Evolutionary conservation across 441 rosid species (phyloP).

Genomic region (Arabidopsis hybrid): DNA sequence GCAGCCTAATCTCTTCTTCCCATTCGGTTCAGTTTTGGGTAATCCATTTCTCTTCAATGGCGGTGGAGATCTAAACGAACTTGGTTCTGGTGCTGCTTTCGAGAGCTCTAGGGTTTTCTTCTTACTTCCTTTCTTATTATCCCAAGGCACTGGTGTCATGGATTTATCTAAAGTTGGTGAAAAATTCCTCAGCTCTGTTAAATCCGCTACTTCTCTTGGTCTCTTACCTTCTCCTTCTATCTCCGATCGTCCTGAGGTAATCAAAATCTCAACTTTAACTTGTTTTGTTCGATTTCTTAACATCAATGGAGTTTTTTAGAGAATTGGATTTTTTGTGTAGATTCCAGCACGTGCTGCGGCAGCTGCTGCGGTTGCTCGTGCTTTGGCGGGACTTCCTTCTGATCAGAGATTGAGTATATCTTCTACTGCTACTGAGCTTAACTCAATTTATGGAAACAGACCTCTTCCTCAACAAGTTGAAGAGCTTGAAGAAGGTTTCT

Average conservation of each 20-base stretch:
- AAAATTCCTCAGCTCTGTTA: conserved; percentile 89
- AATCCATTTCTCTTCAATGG: conserved; percentile 77
- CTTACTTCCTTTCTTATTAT: conserved; percentile 69
- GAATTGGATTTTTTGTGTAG: conserved; percentile 44
- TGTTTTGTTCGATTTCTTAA: conserved; percentile 1
- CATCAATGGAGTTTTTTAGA: not conserved
- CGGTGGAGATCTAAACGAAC: conserved; percentile 62
- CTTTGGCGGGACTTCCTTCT: conserved; percentile 77
- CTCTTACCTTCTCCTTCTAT: conserved; percentile 64
- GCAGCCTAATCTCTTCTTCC: conserved; percentile 80
- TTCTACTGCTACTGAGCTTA: conserved; percentile 76
- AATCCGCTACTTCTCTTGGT: conserved; percentile 89
- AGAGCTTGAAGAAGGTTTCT: conserved; percentile 85
- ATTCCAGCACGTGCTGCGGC: conserved; percentile 97
- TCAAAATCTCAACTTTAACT: not conserved
- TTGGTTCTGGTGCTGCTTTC: conserved; percentile 61
- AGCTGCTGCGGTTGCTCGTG: conserved; percentile 96
- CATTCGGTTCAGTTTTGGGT: conserved; percentile 65
- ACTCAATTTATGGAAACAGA: conserved; percentile 78
- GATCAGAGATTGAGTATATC: conserved; percentile 78
- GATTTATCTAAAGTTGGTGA: conserved; percentile 95
- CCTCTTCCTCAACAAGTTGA: conserved; percentile 62
- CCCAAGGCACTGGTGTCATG: conserved; percentile 74
- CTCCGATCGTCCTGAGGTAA: conserved; percentile 91
- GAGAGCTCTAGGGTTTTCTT: conserved; percentile 83